Evolutionary conservation across 2,329 filamentous ascomycete species (phyloP).

Genomic region (Fusarium newnesense): DNA sequence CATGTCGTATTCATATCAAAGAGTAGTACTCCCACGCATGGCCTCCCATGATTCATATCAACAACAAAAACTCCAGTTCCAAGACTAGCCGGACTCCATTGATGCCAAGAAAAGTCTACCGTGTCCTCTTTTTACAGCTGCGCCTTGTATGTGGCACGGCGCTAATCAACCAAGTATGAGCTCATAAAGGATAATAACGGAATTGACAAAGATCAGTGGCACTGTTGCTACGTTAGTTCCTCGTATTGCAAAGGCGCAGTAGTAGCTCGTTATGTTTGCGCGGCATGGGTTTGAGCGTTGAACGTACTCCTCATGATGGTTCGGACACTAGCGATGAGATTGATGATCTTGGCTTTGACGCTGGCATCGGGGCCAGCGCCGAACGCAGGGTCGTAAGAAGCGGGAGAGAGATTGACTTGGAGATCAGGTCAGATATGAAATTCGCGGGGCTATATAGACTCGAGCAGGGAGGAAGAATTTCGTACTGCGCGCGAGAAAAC

Average conservation of each 20-base stretch:
- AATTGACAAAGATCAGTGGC: conserved; percentile 86
- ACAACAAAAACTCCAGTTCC: conserved; percentile 31
- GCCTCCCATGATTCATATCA: conserved; percentile 19
- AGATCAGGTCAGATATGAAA: conserved; percentile 19
- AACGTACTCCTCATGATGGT: conserved; percentile 87
- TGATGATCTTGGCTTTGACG: conserved; percentile 87
- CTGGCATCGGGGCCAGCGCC: conserved; percentile 78
- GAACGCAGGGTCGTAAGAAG: conserved; percentile 79
- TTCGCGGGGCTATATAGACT: background rate
- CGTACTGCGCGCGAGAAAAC: conserved; percentile 79
- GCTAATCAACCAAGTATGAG: conserved; percentile 73
- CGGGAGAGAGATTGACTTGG: conserved; percentile 78
- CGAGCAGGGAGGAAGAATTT: background rate
- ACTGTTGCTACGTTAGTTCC: conserved; percentile 61
- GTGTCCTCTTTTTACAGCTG: conserved; percentile 30
- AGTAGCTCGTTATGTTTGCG: background rate
- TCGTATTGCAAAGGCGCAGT: background rate
- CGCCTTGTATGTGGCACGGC: background rate
- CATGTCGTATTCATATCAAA: conserved; percentile 7
- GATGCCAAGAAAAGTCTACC: conserved; percentile 31
- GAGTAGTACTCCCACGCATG: conserved; percentile 1
- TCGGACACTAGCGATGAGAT: conserved; percentile 88
- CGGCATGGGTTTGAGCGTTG: background rate
- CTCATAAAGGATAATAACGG: conserved; percentile 84
- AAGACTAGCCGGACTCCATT: conserved; percentile 35